These are phyloP conservation scores for Calonectria pauciramosa DNA, from an alignment of 2,329 filamentous ascomycete species.

Conservation along the genomic window DNA sequence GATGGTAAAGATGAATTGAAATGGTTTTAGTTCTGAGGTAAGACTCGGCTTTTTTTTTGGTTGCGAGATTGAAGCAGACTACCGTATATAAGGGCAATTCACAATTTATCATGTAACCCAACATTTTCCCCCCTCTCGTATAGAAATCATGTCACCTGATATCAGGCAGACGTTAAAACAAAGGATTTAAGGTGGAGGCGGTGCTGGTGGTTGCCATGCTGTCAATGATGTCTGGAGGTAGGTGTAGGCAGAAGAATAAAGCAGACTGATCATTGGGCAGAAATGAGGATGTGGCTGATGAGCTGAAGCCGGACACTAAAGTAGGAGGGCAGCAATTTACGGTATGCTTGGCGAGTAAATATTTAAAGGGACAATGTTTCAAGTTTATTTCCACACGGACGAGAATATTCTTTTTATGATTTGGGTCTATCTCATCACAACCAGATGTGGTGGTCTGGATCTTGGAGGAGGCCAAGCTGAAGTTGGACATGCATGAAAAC, in stretches of 20 bases:
- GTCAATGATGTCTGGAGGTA: background rate
- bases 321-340: background rate
- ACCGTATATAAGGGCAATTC: background rate
- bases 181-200: no score
- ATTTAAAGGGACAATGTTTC: background rate
- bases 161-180: slow-evolving; percentile 13
- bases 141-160: background rate
- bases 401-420: background rate
- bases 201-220: slow-evolving; percentile 7
- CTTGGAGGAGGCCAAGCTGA: no score
- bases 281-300: slow-evolving; percentile 2
- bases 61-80: background rate
- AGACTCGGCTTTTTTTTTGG: background rate
- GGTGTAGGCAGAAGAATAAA: slow-evolving; percentile 50
- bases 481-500: background rate
- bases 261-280: slow-evolving; percentile 45
- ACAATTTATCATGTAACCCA: background rate
- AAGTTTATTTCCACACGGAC: background rate
- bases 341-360: background rate
- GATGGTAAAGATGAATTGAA: background rate
- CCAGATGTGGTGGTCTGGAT: background rate
- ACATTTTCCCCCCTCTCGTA: background rate
- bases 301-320: background rate
- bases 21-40: background rate
- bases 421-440: background rate